These are phyloP conservation scores for Cucumis cinereus DNA, from an alignment of 306 rosid genomes.

Conservation along the genomic window DNA sequence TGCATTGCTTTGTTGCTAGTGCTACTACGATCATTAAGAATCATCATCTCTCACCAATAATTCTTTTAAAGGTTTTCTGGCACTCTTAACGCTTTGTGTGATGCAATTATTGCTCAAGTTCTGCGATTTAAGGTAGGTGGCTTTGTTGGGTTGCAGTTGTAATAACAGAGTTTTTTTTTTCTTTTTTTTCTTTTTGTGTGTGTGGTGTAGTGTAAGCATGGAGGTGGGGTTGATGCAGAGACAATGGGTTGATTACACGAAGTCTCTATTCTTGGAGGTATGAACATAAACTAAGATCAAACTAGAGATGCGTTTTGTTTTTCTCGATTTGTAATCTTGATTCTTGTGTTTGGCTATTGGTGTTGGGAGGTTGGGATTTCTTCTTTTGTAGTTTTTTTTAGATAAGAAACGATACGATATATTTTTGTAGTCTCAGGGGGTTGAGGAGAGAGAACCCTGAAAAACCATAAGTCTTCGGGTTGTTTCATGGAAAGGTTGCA, in stretches of 20 bases:
- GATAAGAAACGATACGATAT: neutral
- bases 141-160: slow-evolving; percentile 20
- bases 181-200: slow-evolving; percentile 3
- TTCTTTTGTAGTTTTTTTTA: neutral
- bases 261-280: slow-evolving; percentile 75
- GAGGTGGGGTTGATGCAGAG: slow-evolving; percentile 90
- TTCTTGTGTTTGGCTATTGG: neutral
- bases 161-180: slow-evolving; percentile 3
- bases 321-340: neutral
- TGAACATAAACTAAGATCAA: neutral
- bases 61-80: neutral
- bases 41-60: neutral
- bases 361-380: neutral
- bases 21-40: neutral
- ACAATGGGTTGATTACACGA: slow-evolving; percentile 73
- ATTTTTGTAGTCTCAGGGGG: too few relatives aligned
- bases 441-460: neutral
- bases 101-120: slow-evolving; percentile 27
- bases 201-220: slow-evolving; percentile 33
- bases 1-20: neutral
- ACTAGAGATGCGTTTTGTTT: slow-evolving; percentile 9
- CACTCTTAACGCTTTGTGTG: neutral
- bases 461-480: neutral
- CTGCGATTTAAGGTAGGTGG: slow-evolving; percentile 23
- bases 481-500: neutral